Percentiles rank a stretch among this genome's conserved stretches.
Conservation (phyloP, 2,329 filamentous ascomycete genomes). For the Coniella lustricola region DNA sequence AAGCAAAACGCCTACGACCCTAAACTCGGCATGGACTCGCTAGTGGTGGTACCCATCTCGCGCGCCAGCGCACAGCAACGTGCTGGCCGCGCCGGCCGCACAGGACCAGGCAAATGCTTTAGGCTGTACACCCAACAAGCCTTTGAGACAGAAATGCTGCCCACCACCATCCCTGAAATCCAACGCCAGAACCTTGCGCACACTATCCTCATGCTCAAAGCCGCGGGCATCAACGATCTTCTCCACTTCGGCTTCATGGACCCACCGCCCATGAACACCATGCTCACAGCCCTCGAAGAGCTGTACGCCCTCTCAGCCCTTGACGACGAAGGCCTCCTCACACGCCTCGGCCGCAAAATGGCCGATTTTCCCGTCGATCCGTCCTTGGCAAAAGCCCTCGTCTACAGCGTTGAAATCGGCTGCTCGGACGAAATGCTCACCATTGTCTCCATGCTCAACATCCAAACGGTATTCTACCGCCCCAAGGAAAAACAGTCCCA, state of each 20-base stretch:
- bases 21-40: constrained; percentile 94
- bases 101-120: constrained; percentile 93
- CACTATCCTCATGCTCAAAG: constrained; percentile 96
- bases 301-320: constrained; percentile 86
- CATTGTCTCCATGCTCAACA: constrained; percentile 90
- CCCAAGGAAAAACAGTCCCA: constrained; percentile 96
- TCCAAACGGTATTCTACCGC: constrained; percentile 83
- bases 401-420: constrained; percentile 76
- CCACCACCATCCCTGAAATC: constrained; percentile 92
- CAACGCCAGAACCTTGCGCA: constrained; percentile 88
- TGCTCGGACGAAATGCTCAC: constrained; percentile 92
- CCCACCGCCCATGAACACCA: constrained; percentile 92
- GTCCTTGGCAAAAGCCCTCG: constrained; percentile 80
- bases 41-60: constrained; percentile 92
- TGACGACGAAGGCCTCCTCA: constrained; percentile 91
- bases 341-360: constrained; percentile 90
- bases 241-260: constrained; percentile 99
- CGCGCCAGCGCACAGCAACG: constrained; percentile 95
- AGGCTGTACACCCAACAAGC: constrained; percentile 91
- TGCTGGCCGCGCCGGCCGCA: constrained; percentile 86
- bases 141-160: constrained; percentile 94
- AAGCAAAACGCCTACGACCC: constrained; percentile 97
- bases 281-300: constrained; percentile 93
- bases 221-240: constrained; percentile 97
- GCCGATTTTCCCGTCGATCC: constrained; percentile 98